Evolutionary conservation across 2,329 filamentous ascomycete genomes (phyloP).

Genomic region (Fusarium hostae): DNA sequence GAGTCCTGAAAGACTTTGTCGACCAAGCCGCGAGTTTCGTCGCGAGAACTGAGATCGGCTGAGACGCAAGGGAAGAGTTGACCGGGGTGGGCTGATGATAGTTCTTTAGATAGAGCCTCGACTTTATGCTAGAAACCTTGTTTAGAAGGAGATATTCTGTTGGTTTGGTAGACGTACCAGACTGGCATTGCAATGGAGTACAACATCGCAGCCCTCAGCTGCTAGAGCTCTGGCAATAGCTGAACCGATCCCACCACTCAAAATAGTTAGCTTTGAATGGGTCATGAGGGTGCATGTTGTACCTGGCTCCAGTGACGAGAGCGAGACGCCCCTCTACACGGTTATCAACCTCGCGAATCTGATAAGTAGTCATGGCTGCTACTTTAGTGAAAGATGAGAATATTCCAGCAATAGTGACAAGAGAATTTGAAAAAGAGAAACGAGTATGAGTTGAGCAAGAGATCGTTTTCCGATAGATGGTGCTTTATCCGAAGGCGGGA

Average conservation of each 20-base stretch:
- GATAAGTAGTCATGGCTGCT: slow-evolving; percentile 16
- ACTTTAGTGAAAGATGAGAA: accelerated
- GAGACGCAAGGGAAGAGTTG: slow-evolving; percentile 25
- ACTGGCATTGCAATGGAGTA: slow-evolving; percentile 30
- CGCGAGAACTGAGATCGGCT: slow-evolving; percentile 21
- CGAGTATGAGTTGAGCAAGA: accelerated
- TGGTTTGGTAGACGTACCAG: background rate
- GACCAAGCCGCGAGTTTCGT: slow-evolving; percentile 18
- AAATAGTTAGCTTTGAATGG: background rate
- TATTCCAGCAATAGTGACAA: background rate
- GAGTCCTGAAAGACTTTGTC: slow-evolving; percentile 5
- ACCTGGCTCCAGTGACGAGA: slow-evolving; percentile 32
- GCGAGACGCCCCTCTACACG: slow-evolving; percentile 21
- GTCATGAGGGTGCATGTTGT: background rate
- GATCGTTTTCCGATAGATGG: background rate
- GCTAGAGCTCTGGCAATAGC: slow-evolving; percentile 18
- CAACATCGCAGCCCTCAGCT: slow-evolving; percentile 28
- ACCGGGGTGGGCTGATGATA: background rate
- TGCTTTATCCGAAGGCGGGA: slow-evolving; percentile 16
- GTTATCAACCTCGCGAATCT: slow-evolving; percentile 21
- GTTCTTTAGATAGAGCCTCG: slow-evolving; percentile 5
- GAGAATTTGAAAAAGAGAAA: too few relatives aligned
- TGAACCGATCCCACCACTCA: slow-evolving; percentile 29
- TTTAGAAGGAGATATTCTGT: background rate
- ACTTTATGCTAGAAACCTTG: slow-evolving; percentile 7